Conservation (phyloP, 768 basidiomycete species). For the Epithele typhae region DNA sequence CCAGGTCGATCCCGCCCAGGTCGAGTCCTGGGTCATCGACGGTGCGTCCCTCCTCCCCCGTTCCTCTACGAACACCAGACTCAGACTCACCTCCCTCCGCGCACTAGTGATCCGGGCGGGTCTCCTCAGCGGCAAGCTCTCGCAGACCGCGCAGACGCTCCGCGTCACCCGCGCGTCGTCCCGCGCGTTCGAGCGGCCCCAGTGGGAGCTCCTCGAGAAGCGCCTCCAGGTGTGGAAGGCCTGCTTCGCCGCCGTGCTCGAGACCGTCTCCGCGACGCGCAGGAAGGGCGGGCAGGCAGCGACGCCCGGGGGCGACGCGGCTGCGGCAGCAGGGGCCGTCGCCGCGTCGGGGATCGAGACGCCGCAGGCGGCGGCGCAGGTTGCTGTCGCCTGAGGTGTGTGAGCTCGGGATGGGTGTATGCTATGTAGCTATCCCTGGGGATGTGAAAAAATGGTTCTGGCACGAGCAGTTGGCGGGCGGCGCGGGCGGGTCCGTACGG, state of each 20-base stretch:
- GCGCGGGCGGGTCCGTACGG: too few species aligned
- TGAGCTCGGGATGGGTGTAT: neutral
- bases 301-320: constrained; percentile 1
- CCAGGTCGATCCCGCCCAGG: constrained; percentile 58
- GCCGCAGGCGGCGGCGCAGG: constrained; percentile 7
- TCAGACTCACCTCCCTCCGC: neutral
- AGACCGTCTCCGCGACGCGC: constrained; percentile 57
- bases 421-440: too few species aligned
- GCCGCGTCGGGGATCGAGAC: constrained; percentile 5
- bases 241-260: constrained; percentile 63
- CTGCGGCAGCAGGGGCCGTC: neutral
- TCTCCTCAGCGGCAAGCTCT: constrained; percentile 77
- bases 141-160: constrained; percentile 71
- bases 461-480: too few species aligned
- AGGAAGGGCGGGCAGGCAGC: constrained; percentile 17
- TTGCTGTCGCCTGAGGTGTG: constrained; percentile 7
- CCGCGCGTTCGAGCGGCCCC: constrained; percentile 68
- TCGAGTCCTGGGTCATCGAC: constrained; percentile 88
- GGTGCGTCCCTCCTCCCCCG: constrained; percentile 38
- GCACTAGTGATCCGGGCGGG: constrained; percentile 74
- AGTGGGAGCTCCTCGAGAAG: constrained; percentile 78
- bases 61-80: neutral
- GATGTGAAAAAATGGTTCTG: too few species aligned
- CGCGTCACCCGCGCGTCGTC: constrained; percentile 71
- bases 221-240: constrained; percentile 75